Percentiles rank a stretch among this genome's conserved stretches.
Conservation (phyloP, 371 early-diverging fungal species). For the Smittium culicis region DNA sequence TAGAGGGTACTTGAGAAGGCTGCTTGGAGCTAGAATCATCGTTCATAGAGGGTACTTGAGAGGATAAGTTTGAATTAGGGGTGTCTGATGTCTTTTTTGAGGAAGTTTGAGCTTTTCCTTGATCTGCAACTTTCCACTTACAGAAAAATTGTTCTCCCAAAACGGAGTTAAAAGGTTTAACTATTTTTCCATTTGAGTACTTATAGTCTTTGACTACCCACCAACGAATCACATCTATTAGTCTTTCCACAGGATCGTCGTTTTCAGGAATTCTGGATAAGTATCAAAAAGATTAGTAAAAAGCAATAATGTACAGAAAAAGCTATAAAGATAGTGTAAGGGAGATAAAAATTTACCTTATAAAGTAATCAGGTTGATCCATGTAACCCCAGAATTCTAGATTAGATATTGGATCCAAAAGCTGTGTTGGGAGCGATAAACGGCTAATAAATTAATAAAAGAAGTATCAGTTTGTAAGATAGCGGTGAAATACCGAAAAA, state of each 20-base stretch:
- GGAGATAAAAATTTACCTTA: constrained; percentile 25
- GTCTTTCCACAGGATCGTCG: constrained; percentile 45
- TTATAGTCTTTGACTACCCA: constrained; percentile 53
- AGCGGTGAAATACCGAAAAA: not conserved
- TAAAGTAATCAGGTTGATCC: constrained; percentile 53
- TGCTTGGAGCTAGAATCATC: not conserved
- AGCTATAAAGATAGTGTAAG: not conserved
- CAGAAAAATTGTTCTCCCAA: constrained; percentile 45
- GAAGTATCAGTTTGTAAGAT: not conserved
- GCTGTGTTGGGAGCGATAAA: constrained; percentile 48
- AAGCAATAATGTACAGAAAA: not conserved
- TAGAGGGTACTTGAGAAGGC: not conserved
- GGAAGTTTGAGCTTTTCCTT: not conserved
- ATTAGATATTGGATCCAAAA: constrained; percentile 51
- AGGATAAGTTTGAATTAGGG: constrained; percentile 8
- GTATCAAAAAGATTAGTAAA: not conserved
- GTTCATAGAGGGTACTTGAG: not conserved
- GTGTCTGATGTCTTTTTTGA: not conserved
- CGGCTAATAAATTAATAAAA: constrained; percentile 31
- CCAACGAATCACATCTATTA: constrained; percentile 48
- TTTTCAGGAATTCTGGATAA: constrained; percentile 37
- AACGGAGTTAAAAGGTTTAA: constrained; percentile 45
- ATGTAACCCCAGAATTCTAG: constrained; percentile 62
- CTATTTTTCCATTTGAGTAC: constrained; percentile 34
- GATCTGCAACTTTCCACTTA: constrained; percentile 34